These are phyloP conservation scores for Debaryomycetaceae sp. DNA, from an alignment of 1,139 yeast genomes.

Conservation along the genomic window DNA sequence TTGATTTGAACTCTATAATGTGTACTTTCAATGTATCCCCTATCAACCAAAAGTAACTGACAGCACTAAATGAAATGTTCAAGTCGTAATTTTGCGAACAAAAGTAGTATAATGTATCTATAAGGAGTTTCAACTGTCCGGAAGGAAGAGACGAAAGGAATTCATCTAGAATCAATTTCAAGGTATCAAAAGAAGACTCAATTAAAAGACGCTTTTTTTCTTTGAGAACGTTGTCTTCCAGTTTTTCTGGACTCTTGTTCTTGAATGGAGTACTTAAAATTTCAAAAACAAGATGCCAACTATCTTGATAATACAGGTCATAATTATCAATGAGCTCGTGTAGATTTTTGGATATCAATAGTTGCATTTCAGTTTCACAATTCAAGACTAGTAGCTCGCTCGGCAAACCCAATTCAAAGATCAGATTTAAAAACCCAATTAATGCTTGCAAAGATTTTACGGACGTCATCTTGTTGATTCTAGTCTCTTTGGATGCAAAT, in stretches of 20 bases:
- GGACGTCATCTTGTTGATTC: slow-evolving; percentile 25
- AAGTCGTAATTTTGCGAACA: slow-evolving; percentile 68
- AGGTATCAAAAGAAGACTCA: slow-evolving; percentile 70
- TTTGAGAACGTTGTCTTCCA: slow-evolving; percentile 26
- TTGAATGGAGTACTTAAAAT: slow-evolving; percentile 69
- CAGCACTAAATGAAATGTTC: slow-evolving; percentile 85
- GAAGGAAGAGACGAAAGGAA: slow-evolving; percentile 69
- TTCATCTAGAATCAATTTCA: slow-evolving; percentile 81
- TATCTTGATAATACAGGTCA: slow-evolving; percentile 48
- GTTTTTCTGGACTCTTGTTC: slow-evolving; percentile 21
- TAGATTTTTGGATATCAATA: slow-evolving; percentile 57
- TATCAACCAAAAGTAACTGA: slow-evolving; percentile 87
- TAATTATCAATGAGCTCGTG: slow-evolving; percentile 72
- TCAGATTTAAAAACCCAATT: slow-evolving; percentile 23
- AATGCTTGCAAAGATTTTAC: slow-evolving; percentile 36
- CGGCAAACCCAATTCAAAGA: slow-evolving; percentile 37
- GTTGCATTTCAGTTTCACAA: slow-evolving; percentile 65
- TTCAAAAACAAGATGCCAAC: slow-evolving; percentile 72
- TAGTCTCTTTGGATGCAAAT: slow-evolving; percentile 24
- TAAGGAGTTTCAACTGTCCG: slow-evolving; percentile 55
- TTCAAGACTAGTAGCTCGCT: slow-evolving; percentile 42
- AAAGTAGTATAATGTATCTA: slow-evolving; percentile 70
- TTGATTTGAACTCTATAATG: background rate
- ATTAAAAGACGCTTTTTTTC: slow-evolving; percentile 48
- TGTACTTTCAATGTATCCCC: slow-evolving; percentile 61